Percentiles rank a stretch among this genome's conserved stretches.
These are phyloP conservation scores for Phoma sp. DNA, from an alignment of 2,329 filamentous ascomycete species.

Conservation along the genomic window DNA sequence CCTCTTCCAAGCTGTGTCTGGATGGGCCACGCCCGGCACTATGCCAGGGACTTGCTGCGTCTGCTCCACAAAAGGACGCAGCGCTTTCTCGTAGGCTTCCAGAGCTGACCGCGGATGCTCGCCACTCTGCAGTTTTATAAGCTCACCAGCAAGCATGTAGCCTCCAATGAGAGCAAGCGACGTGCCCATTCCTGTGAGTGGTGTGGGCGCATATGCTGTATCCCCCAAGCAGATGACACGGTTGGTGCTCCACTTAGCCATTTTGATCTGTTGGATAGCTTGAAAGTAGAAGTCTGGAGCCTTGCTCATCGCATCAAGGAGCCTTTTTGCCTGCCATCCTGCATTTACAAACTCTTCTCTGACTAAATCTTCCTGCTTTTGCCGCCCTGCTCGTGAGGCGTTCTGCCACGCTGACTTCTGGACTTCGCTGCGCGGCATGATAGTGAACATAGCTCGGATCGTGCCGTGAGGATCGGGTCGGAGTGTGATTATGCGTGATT, in stretches of 20 bases:
- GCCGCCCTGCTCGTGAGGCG: constrained; percentile 39
- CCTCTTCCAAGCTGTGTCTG: constrained; percentile 25
- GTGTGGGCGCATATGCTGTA: constrained; percentile 58
- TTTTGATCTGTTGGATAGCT: constrained; percentile 53
- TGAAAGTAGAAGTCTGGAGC: constrained; percentile 56
- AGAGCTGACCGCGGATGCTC: constrained; percentile 25
- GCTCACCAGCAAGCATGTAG: constrained; percentile 48
- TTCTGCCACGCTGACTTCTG: constrained; percentile 25
- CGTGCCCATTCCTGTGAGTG: constrained; percentile 52
- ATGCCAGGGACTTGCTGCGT: constrained; percentile 34
- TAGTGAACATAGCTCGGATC: constrained; percentile 45
- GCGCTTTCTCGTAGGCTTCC: constrained; percentile 29
- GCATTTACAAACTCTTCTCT: constrained; percentile 39
- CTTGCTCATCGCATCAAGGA: constrained; percentile 51
- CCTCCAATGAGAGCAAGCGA: constrained; percentile 47
- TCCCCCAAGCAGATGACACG: constrained; percentile 62
- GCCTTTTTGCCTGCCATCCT: constrained; percentile 53
- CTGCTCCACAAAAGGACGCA: constrained; percentile 35
- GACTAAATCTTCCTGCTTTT: constrained; percentile 50
- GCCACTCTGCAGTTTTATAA: constrained; percentile 20
- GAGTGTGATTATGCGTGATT: constrained; percentile 36
- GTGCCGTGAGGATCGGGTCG: constrained; percentile 36
- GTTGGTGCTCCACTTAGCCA: constrained; percentile 53
- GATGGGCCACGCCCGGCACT: constrained; percentile 30
- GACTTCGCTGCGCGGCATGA: constrained; percentile 31